These are phyloP conservation scores for Coccomyxa sp. DNA, from an alignment of 139 green algal species.

Conservation along the genomic window DNA sequence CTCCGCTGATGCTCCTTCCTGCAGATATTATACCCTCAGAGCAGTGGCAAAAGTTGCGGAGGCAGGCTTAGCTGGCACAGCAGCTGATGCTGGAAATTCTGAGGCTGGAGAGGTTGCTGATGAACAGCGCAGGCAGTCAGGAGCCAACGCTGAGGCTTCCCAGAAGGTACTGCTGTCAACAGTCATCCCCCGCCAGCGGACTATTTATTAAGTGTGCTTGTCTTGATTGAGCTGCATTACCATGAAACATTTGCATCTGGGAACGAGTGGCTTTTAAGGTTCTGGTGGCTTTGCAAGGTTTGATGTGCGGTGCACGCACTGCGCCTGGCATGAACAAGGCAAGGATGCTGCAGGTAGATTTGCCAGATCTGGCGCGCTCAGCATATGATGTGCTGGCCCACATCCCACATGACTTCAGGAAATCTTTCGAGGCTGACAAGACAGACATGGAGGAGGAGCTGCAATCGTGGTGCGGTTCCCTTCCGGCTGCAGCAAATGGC, in stretches of 20 bases:
- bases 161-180: not conserved
- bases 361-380: slow-evolving; percentile 26
- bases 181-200: not conserved
- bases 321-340: not conserved
- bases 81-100: not conserved
- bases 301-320: not conserved
- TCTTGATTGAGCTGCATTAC: not conserved
- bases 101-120: not conserved
- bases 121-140: not conserved
- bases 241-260: not conserved
- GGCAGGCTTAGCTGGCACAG: slow-evolving; percentile 2
- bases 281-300: not conserved
- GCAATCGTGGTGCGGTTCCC: slow-evolving; percentile 63
- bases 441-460: not conserved
- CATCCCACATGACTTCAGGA: not conserved
- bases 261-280: not conserved
- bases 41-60: slow-evolving; percentile 21
- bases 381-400: slow-evolving; percentile 36
- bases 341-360: not conserved
- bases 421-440: not conserved
- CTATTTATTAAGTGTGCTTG: not conserved
- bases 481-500: slow-evolving; percentile 38
- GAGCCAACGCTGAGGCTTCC: not conserved
- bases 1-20: not conserved
- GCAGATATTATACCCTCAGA: slow-evolving; percentile 54